These are phyloP conservation scores for Endotrypanum monterogeii DNA, from an alignment of 208 protist genomes.

Conservation along the genomic window DNA sequence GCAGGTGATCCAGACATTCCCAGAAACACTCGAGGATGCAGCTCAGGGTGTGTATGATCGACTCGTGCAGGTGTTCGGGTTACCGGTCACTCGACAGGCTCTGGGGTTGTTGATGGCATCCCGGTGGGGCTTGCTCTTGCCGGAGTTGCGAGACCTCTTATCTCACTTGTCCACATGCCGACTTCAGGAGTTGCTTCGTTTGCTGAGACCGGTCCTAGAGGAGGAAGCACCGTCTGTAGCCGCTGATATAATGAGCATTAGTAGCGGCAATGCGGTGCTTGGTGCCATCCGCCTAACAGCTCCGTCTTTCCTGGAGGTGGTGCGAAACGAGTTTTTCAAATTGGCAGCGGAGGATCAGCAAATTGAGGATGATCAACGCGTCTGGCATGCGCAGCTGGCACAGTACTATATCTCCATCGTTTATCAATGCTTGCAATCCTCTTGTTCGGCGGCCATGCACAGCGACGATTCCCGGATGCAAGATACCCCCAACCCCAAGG, in stretches of 20 bases:
- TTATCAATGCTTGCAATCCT: conserved; percentile 19
- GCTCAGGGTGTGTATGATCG: conserved; percentile 50
- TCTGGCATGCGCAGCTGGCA: conserved; percentile 64
- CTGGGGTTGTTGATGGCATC: conserved; percentile 57
- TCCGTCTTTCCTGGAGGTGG: conserved; percentile 44
- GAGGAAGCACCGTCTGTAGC: conserved; percentile 9
- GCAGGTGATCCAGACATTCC: conserved; percentile 50
- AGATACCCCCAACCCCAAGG: background rate
- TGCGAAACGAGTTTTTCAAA: conserved; percentile 20
- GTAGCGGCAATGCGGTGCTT: conserved; percentile 44
- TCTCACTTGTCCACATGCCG: conserved; percentile 36
- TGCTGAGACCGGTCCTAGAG: conserved; percentile 64
- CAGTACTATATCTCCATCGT: conserved; percentile 55
- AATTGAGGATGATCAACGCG: conserved; percentile 39
- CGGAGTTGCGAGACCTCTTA: conserved; percentile 63
- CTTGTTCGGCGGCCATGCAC: background rate
- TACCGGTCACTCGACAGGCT: conserved; percentile 40
- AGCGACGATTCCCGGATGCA: background rate
- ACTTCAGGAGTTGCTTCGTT: conserved; percentile 74
- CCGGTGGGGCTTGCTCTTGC: conserved; percentile 68
- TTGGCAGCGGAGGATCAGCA: conserved; percentile 26
- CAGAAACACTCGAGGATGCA: conserved; percentile 54
- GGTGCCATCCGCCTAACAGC: conserved; percentile 45
- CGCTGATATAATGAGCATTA: conserved; percentile 20
- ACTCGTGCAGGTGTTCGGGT: conserved; percentile 46